Evolutionary conservation across 2,329 filamentous ascomycete species (phyloP).

Genomic region (Graphium sp.): DNA sequence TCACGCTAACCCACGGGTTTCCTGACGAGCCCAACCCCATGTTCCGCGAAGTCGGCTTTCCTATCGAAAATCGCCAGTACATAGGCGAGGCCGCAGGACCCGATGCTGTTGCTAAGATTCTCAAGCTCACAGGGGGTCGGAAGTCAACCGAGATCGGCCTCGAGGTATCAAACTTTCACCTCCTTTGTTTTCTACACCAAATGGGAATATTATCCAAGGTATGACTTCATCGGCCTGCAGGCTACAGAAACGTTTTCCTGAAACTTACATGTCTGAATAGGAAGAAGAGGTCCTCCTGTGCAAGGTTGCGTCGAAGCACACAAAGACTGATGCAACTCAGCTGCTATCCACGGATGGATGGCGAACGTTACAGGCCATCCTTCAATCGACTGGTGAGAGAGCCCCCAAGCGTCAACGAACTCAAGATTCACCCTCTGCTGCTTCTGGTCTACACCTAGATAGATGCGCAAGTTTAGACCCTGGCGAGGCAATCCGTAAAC

Average conservation of each 20-base stretch:
- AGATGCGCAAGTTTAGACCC: background rate
- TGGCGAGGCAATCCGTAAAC: background rate
- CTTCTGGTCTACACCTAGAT: conserved; percentile 1
- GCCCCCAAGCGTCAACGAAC: conserved; percentile 21
- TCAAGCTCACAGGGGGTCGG: conserved; percentile 41
- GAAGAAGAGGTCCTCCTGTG: conserved; percentile 79
- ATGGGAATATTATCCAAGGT: conserved; percentile 79
- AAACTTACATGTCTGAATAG: conserved; percentile 27
- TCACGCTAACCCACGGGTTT: conserved; percentile 93
- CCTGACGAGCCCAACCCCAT: conserved; percentile 62
- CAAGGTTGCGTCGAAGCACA: conserved; percentile 66
- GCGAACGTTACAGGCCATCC: conserved; percentile 83
- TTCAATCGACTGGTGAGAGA: conserved; percentile 96
- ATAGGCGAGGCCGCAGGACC: conserved; percentile 78
- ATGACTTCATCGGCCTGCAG: too few species aligned
- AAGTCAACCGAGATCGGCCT: conserved; percentile 44
- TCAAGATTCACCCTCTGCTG: conserved; percentile 1
- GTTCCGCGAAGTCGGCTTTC: conserved; percentile 61
- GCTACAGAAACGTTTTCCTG: too few species aligned
- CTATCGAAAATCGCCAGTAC: conserved; percentile 79
- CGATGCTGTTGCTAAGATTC: conserved; percentile 46
- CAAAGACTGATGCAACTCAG: conserved; percentile 65
- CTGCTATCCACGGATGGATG: conserved; percentile 79
- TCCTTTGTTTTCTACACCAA: conserved; percentile 71
- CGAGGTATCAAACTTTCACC: conserved; percentile 80